phyloP scores from a whole-genome alignment of 225 moss, liverwort and hornwort genomes.

The Sphagnum tenellum region DNA sequence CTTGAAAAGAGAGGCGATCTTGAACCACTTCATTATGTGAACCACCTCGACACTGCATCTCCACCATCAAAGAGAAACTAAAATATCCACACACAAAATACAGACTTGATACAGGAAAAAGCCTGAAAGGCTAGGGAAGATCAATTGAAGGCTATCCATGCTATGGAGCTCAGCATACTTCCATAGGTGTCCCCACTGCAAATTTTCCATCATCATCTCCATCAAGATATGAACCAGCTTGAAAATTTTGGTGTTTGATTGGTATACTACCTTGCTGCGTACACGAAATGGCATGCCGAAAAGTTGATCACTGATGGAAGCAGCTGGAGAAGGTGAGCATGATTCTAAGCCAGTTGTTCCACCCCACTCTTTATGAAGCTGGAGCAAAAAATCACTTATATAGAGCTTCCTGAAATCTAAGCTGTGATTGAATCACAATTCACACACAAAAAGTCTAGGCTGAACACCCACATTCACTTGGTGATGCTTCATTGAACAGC shows the following conservation, averaged over 20 bases:
- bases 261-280: slow-evolving; percentile 32
- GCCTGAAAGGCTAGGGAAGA: neutral
- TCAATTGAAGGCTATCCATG: neutral
- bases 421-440: neutral
- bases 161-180: neutral
- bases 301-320: slow-evolving; percentile 49
- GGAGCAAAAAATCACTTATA: slow-evolving; percentile 5
- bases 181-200: no score
- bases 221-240: no score
- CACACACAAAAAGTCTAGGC: no score
- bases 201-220: no score
- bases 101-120: neutral
- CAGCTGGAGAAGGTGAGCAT: slow-evolving; percentile 25
- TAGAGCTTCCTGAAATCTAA: neutral
- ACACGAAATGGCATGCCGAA: slow-evolving; percentile 49
- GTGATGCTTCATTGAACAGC: neutral
- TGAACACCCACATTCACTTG: no score
- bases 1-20: slow-evolving; percentile 57
- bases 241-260: no score
- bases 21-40: slow-evolving; percentile 56
- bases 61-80: slow-evolving; percentile 14
- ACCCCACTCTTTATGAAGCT: slow-evolving; percentile 57
- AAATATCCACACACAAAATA: neutral
- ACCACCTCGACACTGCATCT: slow-evolving; percentile 50
- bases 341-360: slow-evolving; percentile 20